These are phyloP conservation scores for Cercophora scortea DNA, from an alignment of 495 filamentous ascomycete species.

Conservation along the genomic window DNA sequence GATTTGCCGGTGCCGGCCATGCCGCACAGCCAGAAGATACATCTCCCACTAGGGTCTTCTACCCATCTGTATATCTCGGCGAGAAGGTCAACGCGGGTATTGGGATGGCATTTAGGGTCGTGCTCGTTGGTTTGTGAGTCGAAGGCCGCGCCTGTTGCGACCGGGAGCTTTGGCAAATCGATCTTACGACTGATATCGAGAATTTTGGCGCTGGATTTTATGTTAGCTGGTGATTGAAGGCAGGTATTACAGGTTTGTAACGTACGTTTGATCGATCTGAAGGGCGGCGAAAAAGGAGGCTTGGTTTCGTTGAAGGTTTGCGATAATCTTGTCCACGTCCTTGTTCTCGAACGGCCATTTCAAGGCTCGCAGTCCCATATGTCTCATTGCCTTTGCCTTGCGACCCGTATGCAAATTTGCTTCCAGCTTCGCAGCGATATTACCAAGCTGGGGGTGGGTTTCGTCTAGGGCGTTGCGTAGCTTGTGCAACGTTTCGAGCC, in stretches of 20 bases:
- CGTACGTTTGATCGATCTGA: conserved; percentile 32
- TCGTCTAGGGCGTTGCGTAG: too few species aligned
- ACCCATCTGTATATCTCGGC: too few species aligned
- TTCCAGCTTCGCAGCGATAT: too few species aligned
- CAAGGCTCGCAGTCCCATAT: conserved; percentile 28
- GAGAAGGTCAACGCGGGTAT: too few species aligned
- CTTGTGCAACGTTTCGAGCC: conserved; percentile 6
- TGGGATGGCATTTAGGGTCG: too few species aligned
- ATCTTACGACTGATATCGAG: not conserved
- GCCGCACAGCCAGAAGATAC: too few species aligned
- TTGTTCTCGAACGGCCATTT: conserved; percentile 37
- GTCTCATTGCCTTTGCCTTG: too few species aligned
- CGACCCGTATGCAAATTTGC: too few species aligned
- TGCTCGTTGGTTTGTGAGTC: too few species aligned
- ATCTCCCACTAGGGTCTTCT: conserved; percentile 19
- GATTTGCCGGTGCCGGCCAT: too few species aligned
- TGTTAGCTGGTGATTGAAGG: not conserved
- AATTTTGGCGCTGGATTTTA: not conserved
- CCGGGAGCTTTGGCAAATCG: conserved; percentile 4
- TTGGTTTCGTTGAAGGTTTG: conserved; percentile 27
- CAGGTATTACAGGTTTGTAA: not conserved
- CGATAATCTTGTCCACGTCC: conserved; percentile 28
- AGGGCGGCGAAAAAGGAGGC: conserved; percentile 27
- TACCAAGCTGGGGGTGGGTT: too few species aligned
- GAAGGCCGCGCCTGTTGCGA: too few species aligned